Evolutionary conservation across 208 protist species (phyloP).

Genomic region (Spironucleus salmonicida): DNA sequence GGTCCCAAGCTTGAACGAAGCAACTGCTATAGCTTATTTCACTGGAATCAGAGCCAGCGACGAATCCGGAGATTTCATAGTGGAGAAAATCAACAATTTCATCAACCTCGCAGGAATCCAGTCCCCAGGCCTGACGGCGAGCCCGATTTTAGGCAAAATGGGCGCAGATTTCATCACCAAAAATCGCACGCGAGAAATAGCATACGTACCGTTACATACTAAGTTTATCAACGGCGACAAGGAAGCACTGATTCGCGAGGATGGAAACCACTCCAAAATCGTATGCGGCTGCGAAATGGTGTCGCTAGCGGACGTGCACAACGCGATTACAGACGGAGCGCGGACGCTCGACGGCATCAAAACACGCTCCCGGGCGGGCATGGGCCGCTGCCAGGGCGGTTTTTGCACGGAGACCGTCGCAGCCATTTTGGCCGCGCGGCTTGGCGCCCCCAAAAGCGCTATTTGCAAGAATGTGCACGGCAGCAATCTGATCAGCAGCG

Average conservation of each 20-base stretch:
- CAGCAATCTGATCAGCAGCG: neutral
- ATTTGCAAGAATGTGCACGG: neutral
- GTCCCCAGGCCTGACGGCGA: slow-evolving; percentile 37
- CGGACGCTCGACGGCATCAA: slow-evolving; percentile 29
- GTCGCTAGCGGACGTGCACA: slow-evolving; percentile 32
- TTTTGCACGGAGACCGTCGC: slow-evolving; percentile 23
- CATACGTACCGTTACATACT: neutral
- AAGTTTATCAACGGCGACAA: slow-evolving; percentile 18
- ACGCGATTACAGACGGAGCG: slow-evolving; percentile 30
- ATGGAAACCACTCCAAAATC: slow-evolving; percentile 23
- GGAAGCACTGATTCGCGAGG: neutral
- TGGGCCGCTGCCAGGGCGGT: slow-evolving; percentile 34
- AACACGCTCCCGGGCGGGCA: slow-evolving; percentile 23
- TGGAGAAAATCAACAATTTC: slow-evolving; percentile 4
- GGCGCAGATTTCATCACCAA: neutral
- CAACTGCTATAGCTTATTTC: slow-evolving; percentile 21
- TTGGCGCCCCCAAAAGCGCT: neutral
- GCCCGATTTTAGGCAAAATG: slow-evolving; percentile 22
- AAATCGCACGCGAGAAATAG: neutral
- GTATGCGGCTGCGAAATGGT: slow-evolving; percentile 35
- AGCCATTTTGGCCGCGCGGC: slow-evolving; percentile 21
- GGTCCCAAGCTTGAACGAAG: neutral
- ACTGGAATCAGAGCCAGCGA: slow-evolving; percentile 19
- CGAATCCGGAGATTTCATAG: slow-evolving; percentile 26
- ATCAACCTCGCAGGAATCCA: slow-evolving; percentile 33